Evolutionary conservation across 1,284 basidiomycete genomes (phyloP), one percentile per base, ranked within the genome.

Genomic region (Mycocalia duriaeana): DNA sequence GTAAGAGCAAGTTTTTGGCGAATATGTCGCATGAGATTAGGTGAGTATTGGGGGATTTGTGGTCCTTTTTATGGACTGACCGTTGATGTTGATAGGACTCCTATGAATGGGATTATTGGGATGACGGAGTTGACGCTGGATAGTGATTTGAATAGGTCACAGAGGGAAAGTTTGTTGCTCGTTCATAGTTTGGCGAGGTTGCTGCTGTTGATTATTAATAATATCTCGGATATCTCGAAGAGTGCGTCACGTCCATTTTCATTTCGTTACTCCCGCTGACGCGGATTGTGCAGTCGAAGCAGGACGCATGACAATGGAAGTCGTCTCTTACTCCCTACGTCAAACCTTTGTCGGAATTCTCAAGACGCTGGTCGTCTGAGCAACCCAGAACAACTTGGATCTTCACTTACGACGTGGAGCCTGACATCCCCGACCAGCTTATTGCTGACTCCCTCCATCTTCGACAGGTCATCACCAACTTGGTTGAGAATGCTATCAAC

Each of bases 61-160:
- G 42, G 48, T 6, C 25, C 50, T 19, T 45, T 45, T 39, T n/a
- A 50, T 42, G 57, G 25, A 58, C 43, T 40, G 36, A n/a, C n/a
- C n/a, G n/a, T n/a, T n/a, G n/a, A n/a, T n/a, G n/a, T n/a, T n/a
- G n/a, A 31, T 57, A 91, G 92, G 62, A 97, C 94, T 22, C 94
- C 94, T 0, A 97, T 97, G 94, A 97, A 97, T 64, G 94, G 95
- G 61, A 99, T 99, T 69, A 99, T 99, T 57, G 95, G 93, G 16
- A 96, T 99, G 94, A 99, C 96, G 42, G 94, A 97, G 68, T 73
- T 99, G 55, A 98, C 95, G n/a, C 81, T 99, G 40, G 95, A 99
- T 65, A 90, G 89, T 46, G 91, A 94, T 61, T 68, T 95, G 48
- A 92, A 91, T 53, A 71, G 91, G 55, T 88, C 85, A 38, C 92